Conservation (phyloP, 805 yeast genomes). For the Cyberlindnera veronae region DNA sequence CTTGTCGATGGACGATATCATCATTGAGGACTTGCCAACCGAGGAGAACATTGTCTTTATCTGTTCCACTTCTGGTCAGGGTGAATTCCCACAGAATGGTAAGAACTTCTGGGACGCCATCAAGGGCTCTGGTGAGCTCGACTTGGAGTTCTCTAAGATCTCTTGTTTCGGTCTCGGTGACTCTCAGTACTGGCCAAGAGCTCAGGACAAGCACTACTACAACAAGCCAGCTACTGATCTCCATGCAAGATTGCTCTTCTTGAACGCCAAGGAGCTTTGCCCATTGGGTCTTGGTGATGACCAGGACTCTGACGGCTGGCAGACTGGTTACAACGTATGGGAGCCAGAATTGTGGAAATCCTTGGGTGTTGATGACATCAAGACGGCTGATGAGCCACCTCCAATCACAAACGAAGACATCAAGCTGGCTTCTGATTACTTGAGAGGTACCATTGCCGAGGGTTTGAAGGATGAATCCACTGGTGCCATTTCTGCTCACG, state of each 20-base stretch:
- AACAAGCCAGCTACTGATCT: slow-evolving; percentile 87
- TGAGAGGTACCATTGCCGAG: slow-evolving; percentile 91
- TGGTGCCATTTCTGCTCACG: slow-evolving; percentile 86
- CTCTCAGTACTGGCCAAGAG: slow-evolving; percentile 96
- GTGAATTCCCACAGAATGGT: slow-evolving; percentile 83
- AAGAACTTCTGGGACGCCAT: slow-evolving; percentile 71
- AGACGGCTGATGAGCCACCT: slow-evolving; percentile 86
- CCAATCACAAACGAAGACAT: slow-evolving; percentile 94
- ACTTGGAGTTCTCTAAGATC: slow-evolving; percentile 63
- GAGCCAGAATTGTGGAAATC: slow-evolving; percentile 82
- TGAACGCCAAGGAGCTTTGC: slow-evolving; percentile 71
- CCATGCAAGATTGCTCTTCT: slow-evolving; percentile 54
- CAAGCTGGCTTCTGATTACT: slow-evolving; percentile 79
- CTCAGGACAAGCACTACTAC: slow-evolving; percentile 90
- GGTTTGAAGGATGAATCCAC: slow-evolving; percentile 79
- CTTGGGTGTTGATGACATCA: slow-evolving; percentile 78
- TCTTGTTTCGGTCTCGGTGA: slow-evolving; percentile 91
- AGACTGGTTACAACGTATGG: slow-evolving; percentile 90
- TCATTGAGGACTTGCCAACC: slow-evolving; percentile 50
- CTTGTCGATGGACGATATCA: slow-evolving; percentile 57
- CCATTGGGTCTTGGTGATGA: slow-evolving; percentile 92
- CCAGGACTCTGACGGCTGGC: slow-evolving; percentile 94
- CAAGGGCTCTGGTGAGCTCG: slow-evolving; percentile 61
- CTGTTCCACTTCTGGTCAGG: slow-evolving; percentile 94
- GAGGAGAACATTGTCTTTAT: slow-evolving; percentile 51